Evolutionary conservation across 2,329 filamentous ascomycete species (phyloP), one percentile per base, ranked within the genome.

Genomic region (Monosporascus cannonballus): DNA sequence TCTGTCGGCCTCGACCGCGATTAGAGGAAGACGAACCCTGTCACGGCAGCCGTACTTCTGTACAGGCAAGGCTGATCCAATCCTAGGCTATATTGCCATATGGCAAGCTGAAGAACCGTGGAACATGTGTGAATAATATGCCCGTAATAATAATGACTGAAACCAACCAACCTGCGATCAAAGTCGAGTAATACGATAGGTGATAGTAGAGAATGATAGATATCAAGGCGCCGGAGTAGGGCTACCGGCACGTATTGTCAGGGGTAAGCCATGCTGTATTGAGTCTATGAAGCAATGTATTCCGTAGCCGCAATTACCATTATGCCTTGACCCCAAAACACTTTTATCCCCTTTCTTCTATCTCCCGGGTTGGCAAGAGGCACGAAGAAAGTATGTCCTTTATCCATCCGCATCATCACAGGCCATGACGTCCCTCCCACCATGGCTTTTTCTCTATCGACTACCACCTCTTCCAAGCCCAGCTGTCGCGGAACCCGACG

Each of bases 361-460:
- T 2, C 38, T 11, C 17, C 9, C 38, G 17, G 30, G 30, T 14
- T 34, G 30, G 30, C 4, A 34, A 14, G 30, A 34, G 30, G 30
- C 4, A 34, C 5, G 30, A 34, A 34, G 30, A 34, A 14, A 34
- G 30, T 34, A 34, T 14, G 9, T 34, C 30, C 9, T 14, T 34
- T 27, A 39, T 17, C 45, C 34, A 53, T 30, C 14, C 42, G 49
- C 51, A 54, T 50, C 47, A 42, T 36, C 54, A 52, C 56, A 54
- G 64, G 70, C 70, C 71, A 73, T 75, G 76, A 77, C 81, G 81
- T 85, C 80, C 77, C 81, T 84, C 78, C 78, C 78, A 79, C 75
- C 78, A 78, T 71, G 73, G 71, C 70, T 59, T 64, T 59, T 56
- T 53, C 55, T 55, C 53, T 59, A 54, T 57, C n/a, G 50, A 50